phyloP scores from a whole-genome alignment of 305 asterid species.

The Fraxinus ornus region DNA sequence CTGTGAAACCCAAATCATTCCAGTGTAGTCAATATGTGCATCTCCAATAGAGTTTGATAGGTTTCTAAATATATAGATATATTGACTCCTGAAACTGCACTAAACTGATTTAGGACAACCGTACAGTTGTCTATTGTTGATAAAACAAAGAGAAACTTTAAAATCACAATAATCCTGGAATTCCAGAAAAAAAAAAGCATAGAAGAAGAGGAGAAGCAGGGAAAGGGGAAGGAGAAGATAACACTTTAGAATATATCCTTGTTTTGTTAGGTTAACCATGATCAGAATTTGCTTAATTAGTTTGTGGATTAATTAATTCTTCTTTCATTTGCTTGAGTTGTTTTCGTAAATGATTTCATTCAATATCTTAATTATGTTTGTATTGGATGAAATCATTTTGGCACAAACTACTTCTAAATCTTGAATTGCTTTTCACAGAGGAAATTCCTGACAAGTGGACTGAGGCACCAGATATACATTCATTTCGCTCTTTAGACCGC shows the following conservation, averaged over 20 bases:
- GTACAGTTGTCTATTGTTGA: not conserved
- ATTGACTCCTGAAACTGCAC: not conserved
- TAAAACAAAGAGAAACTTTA: not conserved
- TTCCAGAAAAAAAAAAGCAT: not conserved
- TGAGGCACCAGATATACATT: constrained; percentile 70
- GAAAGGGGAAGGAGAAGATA: not conserved
- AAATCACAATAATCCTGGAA: not conserved
- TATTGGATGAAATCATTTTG: not conserved
- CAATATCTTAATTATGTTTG: not conserved
- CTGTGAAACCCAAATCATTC: not conserved
- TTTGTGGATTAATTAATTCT: not conserved
- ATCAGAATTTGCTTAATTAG: not conserved
- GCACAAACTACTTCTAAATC: constrained; percentile 16
- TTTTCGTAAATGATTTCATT: not conserved
- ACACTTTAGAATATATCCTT: not conserved
- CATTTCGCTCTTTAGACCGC: constrained; percentile 75
- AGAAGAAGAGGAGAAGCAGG: not conserved
- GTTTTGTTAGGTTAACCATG: not conserved
- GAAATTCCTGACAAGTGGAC: constrained; percentile 83
- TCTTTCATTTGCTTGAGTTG: not conserved
- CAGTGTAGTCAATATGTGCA: not conserved
- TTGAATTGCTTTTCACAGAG: constrained; percentile 46
- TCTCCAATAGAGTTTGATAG: not conserved
- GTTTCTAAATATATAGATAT: not conserved
- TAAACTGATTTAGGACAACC: not conserved